Evolutionary conservation across 768 basidiomycete species (phyloP), one percentile per base, ranked within the genome.

Genomic region (Tubosaeta brunneosetosa): DNA sequence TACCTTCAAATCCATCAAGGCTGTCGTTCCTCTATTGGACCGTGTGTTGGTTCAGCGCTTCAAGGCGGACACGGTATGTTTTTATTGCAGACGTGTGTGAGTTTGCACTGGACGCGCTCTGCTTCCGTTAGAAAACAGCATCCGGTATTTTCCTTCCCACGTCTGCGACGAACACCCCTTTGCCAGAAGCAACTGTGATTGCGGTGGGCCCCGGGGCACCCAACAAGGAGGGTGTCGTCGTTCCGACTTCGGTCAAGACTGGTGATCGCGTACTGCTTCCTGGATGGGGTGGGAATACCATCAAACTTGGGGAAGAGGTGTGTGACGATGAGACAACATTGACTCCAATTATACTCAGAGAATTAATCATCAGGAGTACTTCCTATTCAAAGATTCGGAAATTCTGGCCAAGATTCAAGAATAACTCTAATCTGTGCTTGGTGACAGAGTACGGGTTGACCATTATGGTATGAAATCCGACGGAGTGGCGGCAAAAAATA

Each of bases 151-250:
- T 94, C 82, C 79, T 99, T 43, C 97, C 97, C n/a, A 82, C 88
- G 0, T 91, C 93, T 1, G 84, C 89, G 6, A 93, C 91, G 26
- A 81, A 70, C 59, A 83, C 71, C 61, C 94, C 94, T 22, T 81
- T 97, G n/a, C 94, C 95, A 2, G 95, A 98, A 73, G 95, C 93
- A 6, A 95, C 92, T 29, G 95, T 97, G 65, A 87, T 97, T 67
- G 91, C 97, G 26, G 87, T 91, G 44, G 95, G 95, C 51, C 95
- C 95, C 32, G 97, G 97, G 31, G 88, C 88, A n/a, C 87, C 84
- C 19, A 82, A 89, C 77, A 92, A 91, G 76, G 82, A 91, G 2
- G 95, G 95, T 32, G 67, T 76, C 11, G 48, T 95, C 9, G 72
- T 86, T 16, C 88, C 92, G 3, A 82, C 86, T 6, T 68, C 74